Percentiles rank a stretch among this genome's conserved stretches.
phyloP scores from a whole-genome alignment of 345 rosid genomes.

The Dovyalis caffra region DNA sequence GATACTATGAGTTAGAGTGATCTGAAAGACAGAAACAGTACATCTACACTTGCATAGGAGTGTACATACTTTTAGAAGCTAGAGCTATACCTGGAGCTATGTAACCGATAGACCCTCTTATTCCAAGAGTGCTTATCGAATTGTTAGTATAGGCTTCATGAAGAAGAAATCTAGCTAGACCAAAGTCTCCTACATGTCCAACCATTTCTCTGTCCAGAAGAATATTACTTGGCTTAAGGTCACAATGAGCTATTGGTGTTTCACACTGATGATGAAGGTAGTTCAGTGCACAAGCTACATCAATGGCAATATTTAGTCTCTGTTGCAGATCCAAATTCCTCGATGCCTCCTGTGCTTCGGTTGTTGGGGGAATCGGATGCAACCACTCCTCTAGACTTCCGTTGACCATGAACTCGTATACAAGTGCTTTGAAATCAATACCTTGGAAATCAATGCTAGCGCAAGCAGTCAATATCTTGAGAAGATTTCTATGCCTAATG shows the following conservation, averaged over 20 bases:
- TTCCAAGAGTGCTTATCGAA: not conserved
- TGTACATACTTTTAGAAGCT: not conserved
- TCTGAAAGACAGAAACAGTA: not conserved
- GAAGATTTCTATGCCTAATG: too few species aligned
- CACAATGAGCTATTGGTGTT: slow-evolving; percentile 2
- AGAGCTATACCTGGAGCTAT: not conserved
- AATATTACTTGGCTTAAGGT: slow-evolving; percentile 5
- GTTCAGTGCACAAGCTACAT: slow-evolving; percentile 3
- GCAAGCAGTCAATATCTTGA: too few species aligned
- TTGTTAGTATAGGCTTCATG: not conserved
- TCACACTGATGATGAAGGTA: slow-evolving; percentile 3
- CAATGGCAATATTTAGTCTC: slow-evolving; percentile 7
- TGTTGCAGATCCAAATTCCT: not conserved
- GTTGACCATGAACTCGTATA: too few species aligned
- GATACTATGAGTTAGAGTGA: too few species aligned
- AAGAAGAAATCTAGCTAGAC: slow-evolving; percentile 3
- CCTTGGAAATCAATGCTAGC: too few species aligned
- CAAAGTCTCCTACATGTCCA: not conserved
- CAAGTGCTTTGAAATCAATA: too few species aligned
- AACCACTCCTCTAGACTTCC: not conserved
- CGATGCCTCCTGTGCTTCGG: not conserved
- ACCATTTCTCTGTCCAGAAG: slow-evolving; percentile 2
- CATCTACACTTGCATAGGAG: not conserved
- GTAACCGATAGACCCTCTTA: slow-evolving; percentile 2
- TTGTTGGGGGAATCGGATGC: not conserved